Evolutionary conservation across 768 basidiomycete genomes (phyloP).

Genomic region (Fibroporia radiculosa): DNA sequence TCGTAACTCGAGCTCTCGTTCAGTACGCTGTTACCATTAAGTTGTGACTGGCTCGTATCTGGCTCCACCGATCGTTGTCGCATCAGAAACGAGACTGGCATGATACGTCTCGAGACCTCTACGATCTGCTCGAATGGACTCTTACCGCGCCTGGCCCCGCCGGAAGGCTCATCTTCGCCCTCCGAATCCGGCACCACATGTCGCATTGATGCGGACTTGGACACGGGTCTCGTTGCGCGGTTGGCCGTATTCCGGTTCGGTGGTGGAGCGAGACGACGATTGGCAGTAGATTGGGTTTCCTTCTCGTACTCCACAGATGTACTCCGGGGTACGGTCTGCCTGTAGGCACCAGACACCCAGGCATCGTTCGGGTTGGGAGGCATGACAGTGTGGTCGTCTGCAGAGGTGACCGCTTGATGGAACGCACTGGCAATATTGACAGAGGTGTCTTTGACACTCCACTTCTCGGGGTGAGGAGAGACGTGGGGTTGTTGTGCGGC

Average conservation of each 20-base stretch:
- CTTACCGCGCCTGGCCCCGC: slow-evolving; percentile 41
- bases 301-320: slow-evolving; percentile 78
- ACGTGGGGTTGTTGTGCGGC: slow-evolving; percentile 18
- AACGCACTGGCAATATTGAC: slow-evolving; percentile 84
- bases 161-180: slow-evolving; percentile 35
- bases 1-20: slow-evolving; percentile 54
- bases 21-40: slow-evolving; percentile 31
- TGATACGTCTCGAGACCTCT: slow-evolving; percentile 45
- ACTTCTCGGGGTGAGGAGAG: slow-evolving; percentile 57
- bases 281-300: slow-evolving; percentile 44
- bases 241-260: slow-evolving; percentile 36
- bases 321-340: slow-evolving; percentile 52
- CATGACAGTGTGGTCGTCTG: slow-evolving; percentile 7
- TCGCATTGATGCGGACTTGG: slow-evolving; percentile 46
- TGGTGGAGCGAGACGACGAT: slow-evolving; percentile 57
- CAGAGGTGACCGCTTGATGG: slow-evolving; percentile 49
- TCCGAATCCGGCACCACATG: slow-evolving; percentile 70
- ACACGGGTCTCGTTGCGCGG: slow-evolving; percentile 36
- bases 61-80: slow-evolving; percentile 56
- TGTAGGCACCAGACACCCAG: slow-evolving; percentile 58
- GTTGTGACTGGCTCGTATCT: slow-evolving; percentile 21
- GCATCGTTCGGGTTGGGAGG: slow-evolving; percentile 48
- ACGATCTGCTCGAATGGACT: slow-evolving; percentile 61
- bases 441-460: slow-evolving; percentile 74
- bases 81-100: slow-evolving; percentile 56